These are phyloP conservation scores for Raphidocelis subcapitata DNA, from an alignment of 139 green algal species.

Conservation along the genomic window DNA sequence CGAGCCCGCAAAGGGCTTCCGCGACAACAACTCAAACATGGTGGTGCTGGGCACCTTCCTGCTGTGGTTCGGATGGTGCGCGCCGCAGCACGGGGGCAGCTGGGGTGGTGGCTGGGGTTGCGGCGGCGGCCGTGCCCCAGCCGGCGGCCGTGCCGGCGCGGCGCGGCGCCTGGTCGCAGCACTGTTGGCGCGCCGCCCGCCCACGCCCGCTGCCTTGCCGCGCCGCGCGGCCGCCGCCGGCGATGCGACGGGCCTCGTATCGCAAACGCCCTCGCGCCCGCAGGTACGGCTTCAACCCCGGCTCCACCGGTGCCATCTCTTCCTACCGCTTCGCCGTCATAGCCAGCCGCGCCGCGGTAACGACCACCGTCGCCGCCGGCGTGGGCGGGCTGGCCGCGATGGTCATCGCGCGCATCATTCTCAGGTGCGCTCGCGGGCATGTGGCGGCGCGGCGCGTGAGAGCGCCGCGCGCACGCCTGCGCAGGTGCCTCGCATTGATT, in stretches of 20 bases:
- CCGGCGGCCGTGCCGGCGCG: neutral
- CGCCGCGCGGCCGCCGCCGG: no score
- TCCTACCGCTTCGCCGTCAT: slow-evolving; percentile 7
- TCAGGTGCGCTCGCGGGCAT: slow-evolving; percentile 5
- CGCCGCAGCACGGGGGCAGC: neutral
- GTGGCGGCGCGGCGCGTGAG: neutral
- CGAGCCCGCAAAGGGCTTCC: slow-evolving; percentile 55
- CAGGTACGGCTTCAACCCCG: slow-evolving; percentile 82
- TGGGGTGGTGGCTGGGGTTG: no score
- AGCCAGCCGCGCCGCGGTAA: slow-evolving; percentile 55
- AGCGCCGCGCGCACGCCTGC: no score
- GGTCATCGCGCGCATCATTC: slow-evolving; percentile 30
- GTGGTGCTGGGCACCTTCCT: slow-evolving; percentile 60
- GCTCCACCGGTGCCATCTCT: slow-evolving; percentile 43
- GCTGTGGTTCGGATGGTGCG: slow-evolving; percentile 86
- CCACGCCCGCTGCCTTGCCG: no score
- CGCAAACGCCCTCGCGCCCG: no score
- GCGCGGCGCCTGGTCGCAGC: neutral
- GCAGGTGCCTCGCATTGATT: no score
- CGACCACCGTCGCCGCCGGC: slow-evolving; percentile 71
- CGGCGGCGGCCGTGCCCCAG: no score
- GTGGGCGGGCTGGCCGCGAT: slow-evolving; percentile 54
- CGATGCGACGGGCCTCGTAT: no score
- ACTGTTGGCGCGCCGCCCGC: no score
- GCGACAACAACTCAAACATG: slow-evolving; percentile 68